phyloP scores from a whole-genome alignment of 2,329 filamentous ascomycete species.

The Shiraia bambusicola region DNA sequence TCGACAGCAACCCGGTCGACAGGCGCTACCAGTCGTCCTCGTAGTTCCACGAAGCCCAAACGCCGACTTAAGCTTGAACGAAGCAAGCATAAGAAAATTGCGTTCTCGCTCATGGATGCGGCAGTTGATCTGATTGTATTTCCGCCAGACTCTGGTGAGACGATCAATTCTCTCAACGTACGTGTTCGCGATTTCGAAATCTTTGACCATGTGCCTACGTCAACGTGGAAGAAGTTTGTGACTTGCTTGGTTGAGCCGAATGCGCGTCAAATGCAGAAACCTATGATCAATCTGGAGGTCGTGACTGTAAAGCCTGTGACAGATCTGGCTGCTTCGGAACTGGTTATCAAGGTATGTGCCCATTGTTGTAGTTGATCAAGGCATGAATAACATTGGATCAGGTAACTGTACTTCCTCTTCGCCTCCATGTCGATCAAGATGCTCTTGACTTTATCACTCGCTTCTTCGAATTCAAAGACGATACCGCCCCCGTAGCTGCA shows the following conservation, averaged over 20 bases:
- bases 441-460: slow-evolving; percentile 94
- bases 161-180: slow-evolving; percentile 83
- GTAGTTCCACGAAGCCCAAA: slow-evolving; percentile 44
- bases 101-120: slow-evolving; percentile 86
- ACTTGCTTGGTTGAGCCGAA: slow-evolving; percentile 88
- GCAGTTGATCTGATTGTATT: slow-evolving; percentile 81
- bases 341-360: slow-evolving; percentile 75
- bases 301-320: slow-evolving; percentile 84
- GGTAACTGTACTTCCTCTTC: slow-evolving; percentile 75
- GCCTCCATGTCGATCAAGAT: slow-evolving; percentile 95
- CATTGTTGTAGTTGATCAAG: slow-evolving; percentile 3
- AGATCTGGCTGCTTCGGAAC: slow-evolving; percentile 82
- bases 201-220: slow-evolving; percentile 90
- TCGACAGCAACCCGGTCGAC: slow-evolving; percentile 50
- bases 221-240: slow-evolving; percentile 97
- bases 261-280: slow-evolving; percentile 80
- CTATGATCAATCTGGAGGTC: slow-evolving; percentile 88
- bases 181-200: slow-evolving; percentile 82
- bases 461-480: slow-evolving; percentile 97
- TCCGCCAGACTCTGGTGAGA: slow-evolving; percentile 74
- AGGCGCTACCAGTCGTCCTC: slow-evolving; percentile 43
- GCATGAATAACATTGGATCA: slow-evolving; percentile 12
- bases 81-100: slow-evolving; percentile 91
- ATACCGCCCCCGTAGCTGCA: slow-evolving; percentile 58
- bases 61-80: slow-evolving; percentile 72